phyloP scores from a whole-genome alignment of 495 filamentous ascomycete genomes.

The Glutinoglossum americanum region DNA sequence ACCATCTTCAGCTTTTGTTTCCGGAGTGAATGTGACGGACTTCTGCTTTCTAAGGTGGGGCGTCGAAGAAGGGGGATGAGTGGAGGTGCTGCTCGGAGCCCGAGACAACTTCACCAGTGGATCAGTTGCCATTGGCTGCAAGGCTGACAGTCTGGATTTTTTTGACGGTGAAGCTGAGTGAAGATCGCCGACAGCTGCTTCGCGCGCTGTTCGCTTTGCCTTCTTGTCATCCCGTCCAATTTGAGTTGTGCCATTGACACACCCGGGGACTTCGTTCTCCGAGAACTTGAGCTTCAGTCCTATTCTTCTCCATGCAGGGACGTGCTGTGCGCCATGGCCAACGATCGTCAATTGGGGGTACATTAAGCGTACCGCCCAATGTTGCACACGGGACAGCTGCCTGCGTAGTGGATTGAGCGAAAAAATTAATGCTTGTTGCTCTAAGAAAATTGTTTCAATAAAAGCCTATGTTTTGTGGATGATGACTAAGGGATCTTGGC shows the following conservation, averaged over 20 bases:
- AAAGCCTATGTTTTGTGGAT: neutral
- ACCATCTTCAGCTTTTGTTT: slow-evolving; percentile 39
- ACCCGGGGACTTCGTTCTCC: neutral
- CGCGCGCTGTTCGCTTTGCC: slow-evolving; percentile 10
- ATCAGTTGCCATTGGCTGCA: no score
- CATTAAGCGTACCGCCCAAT: neutral
- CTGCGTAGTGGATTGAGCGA: no score
- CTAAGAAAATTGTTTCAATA: no score
- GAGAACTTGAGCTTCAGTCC: slow-evolving; percentile 48
- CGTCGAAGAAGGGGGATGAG: neutral
- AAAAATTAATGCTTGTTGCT: no score
- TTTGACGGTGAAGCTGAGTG: neutral
- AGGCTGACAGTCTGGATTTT: neutral
- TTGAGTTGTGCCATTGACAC: slow-evolving; percentile 7
- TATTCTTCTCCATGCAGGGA: slow-evolving; percentile 59
- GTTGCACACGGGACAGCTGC: no score
- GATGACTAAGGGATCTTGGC: neutral
- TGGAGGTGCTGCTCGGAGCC: neutral
- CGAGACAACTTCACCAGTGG: neutral
- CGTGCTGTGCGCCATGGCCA: slow-evolving; percentile 17
- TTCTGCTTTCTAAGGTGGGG: slow-evolving; percentile 22
- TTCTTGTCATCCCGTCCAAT: slow-evolving; percentile 1
- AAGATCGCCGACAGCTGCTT: slow-evolving; percentile 6
- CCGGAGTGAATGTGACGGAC: slow-evolving; percentile 57
- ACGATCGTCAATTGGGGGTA: slow-evolving; percentile 7